phyloP scores from a whole-genome alignment of 176 grass and related monocot genomes.

The Echinochloa phyllopogon region DNA sequence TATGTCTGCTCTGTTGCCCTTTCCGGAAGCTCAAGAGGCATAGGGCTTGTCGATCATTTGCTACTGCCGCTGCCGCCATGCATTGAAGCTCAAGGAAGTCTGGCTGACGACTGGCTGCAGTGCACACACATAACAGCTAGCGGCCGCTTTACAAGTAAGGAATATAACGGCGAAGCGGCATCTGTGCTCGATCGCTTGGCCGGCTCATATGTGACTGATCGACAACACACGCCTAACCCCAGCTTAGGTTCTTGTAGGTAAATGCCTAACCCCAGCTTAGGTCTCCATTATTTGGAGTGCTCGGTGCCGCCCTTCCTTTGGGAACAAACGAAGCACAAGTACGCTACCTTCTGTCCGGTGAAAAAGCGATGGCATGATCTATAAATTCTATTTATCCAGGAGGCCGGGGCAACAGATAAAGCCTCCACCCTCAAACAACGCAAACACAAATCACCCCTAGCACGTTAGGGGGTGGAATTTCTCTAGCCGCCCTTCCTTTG shows the following conservation, averaged over 20 bases:
- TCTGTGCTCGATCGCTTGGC: not conserved
- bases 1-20: not conserved
- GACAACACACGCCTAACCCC: not conserved
- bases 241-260: not conserved
- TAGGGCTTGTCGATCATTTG: no score
- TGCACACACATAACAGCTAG: not conserved
- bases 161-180: not conserved
- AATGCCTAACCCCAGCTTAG: not conserved
- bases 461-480: no score
- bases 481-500: no score
- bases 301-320: not conserved
- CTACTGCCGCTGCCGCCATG: not conserved
- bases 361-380: no score
- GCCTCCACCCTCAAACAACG: no score
- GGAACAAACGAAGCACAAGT: no score
- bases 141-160: no score
- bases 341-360: no score
- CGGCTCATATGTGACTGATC: not conserved
- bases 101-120: no score
- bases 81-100: not conserved
- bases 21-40: constrained; percentile 21
- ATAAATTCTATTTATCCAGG: no score
- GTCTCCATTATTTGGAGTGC: not conserved
- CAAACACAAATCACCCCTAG: no score
- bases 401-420: no score